A percentile compares a stretch with the other conserved stretches of the same genome.
Conservation (phyloP, 441 rosid genomes). For the Adansonia grandidieri region DNA sequence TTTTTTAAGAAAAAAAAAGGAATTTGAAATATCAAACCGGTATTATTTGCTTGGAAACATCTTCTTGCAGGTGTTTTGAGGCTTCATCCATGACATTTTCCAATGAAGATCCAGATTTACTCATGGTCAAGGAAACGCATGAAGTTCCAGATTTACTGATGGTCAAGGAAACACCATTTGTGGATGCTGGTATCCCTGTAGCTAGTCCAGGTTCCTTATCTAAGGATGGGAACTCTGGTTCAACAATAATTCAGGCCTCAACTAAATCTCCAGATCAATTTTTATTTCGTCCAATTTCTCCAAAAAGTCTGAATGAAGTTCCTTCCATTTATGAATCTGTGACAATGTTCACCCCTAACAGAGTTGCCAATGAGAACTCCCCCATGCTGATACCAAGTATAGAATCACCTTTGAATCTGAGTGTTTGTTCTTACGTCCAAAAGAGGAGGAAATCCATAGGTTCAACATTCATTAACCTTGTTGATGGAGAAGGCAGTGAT, state of each 20-base stretch:
- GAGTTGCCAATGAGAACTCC: conserved; percentile 40
- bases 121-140: conserved; percentile 60
- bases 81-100: conserved; percentile 40
- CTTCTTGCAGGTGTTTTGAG: conserved; percentile 57
- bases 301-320: conserved; percentile 41
- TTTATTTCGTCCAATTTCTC: conserved; percentile 44
- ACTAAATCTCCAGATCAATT: conserved; percentile 50
- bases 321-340: conserved; percentile 41
- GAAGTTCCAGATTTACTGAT: conserved; percentile 60
- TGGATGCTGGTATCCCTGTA: conserved; percentile 39
- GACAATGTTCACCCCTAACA: conserved; percentile 50
- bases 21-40: background rate
- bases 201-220: conserved; percentile 58
- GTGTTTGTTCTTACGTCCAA: conserved; percentile 72
- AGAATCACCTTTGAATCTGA: conserved; percentile 57
- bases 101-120: conserved; percentile 61
- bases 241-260: conserved; percentile 58
- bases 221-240: conserved; percentile 52
- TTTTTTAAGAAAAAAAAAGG: background rate
- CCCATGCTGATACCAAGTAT: conserved; percentile 48
- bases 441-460: conserved; percentile 61
- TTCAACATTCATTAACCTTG: conserved; percentile 47
- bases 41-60: conserved; percentile 13
- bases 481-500: conserved; percentile 40
- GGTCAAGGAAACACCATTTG: conserved; percentile 63